Base-by-base conservation (phyloP, 2,329 filamentous ascomycete species). In the Ophiocordyceps camponoti-rufipedis region DNA sequence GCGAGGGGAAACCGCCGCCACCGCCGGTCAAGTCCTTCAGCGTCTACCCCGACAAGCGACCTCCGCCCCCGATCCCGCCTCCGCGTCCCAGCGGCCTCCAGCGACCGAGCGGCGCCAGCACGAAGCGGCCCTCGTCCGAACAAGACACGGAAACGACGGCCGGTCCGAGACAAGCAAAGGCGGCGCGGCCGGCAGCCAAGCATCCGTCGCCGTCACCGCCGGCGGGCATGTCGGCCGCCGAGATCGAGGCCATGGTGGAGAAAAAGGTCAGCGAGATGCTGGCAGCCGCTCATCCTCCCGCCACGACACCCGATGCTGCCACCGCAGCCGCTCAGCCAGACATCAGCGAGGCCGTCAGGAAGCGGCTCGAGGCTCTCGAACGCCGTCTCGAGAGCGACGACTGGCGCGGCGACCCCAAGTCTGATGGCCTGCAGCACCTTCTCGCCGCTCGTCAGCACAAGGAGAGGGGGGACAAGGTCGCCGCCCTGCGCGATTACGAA, bases 381-480 rank as follows among this genome's bases (percentile, higher is more conserved):
- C 76, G 81, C 52, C 82, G 85, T n/a, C 82, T 96, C 28, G 83
- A 89, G 29, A 61, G 57, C 47, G 75, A 75, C 18, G 74, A 70
- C 41, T 67, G 65, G 48, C 56, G 59, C 42, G 85, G 88, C 35
- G 85, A 93, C 54, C 68, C 72, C 28, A 78, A 83, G 45, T 80
- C 85, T 0, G 85, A 94, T 50, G 91, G 89, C 0, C 63, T 96
- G 28, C 83, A 86, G 11, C 86, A 83, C 54, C 65, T 96, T 32
- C 70, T 95, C n/a, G 86, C 91, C 71, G 89, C 86, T 1, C 84
- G 91, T 52, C 87, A 95, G 58, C 84, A 93, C 56, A 87, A 88
- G 57, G 85, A 86, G 45, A 73, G 78, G 4, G 86, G 86, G 2
- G 85, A 95, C 52, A 79, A 93, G 44, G 68, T 67, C 4, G 83